Base-by-base conservation (phyloP, 2,329 filamentous ascomycete species). In the Amphichorda felina region DNA sequence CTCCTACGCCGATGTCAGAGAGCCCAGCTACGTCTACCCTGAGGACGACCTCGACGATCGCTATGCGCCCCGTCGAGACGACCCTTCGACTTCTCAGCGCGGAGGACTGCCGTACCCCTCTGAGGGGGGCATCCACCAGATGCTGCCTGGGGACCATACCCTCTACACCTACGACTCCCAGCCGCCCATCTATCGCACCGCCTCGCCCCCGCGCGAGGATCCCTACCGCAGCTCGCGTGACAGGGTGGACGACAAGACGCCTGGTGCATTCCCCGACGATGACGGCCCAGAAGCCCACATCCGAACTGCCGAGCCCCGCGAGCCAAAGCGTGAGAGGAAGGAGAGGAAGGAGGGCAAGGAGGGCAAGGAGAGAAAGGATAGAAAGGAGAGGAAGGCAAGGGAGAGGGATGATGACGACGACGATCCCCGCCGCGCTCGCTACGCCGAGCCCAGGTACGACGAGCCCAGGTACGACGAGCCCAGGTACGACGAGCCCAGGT, bases 31-130 rank as follows among this genome's bases (percentile, higher is more conserved):
- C 40, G 53, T 52, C 32, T 61, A 61, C 33, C 52, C 55, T 27
- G 57, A 61, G 30, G 64, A 67, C 41, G 57, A 58, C 37, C 57
- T 64, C 15, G 57, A 59, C 43, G 54, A 58, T 34, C 49, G 46
- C 36, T 55, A 57, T 39, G 48, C 43, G 27, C 48, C 48, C 25
- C 45, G 52, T 16, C 48, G 54, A 36, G 41, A 48, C 34, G 57
- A 59, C 21, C 52, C 56, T 9, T 45, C 42, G 15, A 41, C 42
- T n/a, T 47, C 50, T 8, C 38, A 48, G 22, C 51, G 56, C 17
- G 48, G 54, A 18, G 51, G 48, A 25, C 47, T 60, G 14, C 58
- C 57, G 3, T 62, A 63, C 41, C 59, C 59, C 4, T 54, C 52
- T n/a, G 58, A 61, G 8, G 56, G 50, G 16, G 51, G 43, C 46